Percentiles rank a stretch among this genome's conserved stretches.
These are phyloP conservation scores for Mycena sp. DNA, from an alignment of 1,284 basidiomycete species.

Conservation along the genomic window DNA sequence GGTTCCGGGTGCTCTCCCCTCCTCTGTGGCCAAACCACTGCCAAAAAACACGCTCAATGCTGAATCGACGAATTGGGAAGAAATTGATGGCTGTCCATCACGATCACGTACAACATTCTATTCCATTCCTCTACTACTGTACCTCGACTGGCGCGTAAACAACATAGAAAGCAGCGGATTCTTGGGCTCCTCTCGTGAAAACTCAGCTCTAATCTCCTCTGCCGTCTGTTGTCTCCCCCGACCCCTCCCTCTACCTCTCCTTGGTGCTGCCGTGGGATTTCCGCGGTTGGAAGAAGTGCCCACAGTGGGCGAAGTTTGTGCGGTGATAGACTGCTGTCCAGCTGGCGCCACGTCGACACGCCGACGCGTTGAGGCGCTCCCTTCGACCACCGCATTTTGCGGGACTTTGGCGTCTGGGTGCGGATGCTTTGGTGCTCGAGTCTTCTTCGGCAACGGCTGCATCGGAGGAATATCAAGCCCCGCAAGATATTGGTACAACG, in stretches of 20 bases:
- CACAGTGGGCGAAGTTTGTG: not conserved
- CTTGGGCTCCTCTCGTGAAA: not conserved
- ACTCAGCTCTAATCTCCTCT: not conserved
- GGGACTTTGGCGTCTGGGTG: not conserved
- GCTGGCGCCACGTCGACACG: not conserved
- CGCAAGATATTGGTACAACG: not conserved
- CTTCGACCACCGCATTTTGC: not conserved
- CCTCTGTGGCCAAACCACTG: not conserved
- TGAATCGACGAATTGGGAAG: not conserved
- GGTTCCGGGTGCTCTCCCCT: not conserved
- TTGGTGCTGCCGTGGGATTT: not conserved
- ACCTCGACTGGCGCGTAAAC: not conserved
- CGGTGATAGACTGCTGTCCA: not conserved
- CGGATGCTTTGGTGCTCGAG: not conserved
- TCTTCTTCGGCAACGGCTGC: not conserved
- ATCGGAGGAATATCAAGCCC: not conserved
- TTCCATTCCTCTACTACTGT: not conserved
- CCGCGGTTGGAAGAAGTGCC: not conserved
- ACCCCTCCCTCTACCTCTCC: not conserved
- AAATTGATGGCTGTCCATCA: not conserved
- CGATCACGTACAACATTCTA: not conserved
- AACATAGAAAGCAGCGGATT: not conserved
- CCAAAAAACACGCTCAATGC: not conserved
- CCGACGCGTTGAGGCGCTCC: not conserved
- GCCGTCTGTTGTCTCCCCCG: not conserved